Evolutionary conservation across 306 rosid genomes (phyloP).

Genomic region (Cucumis melo): DNA sequence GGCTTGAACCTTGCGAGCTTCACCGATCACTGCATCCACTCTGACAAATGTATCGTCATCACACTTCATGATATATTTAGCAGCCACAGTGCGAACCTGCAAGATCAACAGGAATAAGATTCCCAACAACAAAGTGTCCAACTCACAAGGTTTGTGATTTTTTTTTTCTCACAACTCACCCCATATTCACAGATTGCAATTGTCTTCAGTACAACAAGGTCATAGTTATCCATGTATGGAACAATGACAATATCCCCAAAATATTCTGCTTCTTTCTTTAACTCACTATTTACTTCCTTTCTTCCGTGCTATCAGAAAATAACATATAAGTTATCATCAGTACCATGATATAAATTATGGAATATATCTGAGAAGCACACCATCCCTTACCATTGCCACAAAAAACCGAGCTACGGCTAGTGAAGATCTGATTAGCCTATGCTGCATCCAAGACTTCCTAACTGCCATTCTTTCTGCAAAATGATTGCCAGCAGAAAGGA

Average conservation of each 20-base stretch:
- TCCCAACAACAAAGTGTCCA: conserved; percentile 3
- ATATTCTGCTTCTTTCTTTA: conserved; percentile 77
- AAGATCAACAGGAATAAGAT: conserved; percentile 5
- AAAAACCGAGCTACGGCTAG: conserved; percentile 70
- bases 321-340: conserved; percentile 14
- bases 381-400: conserved; percentile 66
- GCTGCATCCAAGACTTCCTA: conserved; percentile 98
- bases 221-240: conserved; percentile 93
- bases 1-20: conserved; percentile 30
- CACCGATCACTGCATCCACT: conserved; percentile 60
- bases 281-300: conserved; percentile 68
- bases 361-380: neutral
- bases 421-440: conserved; percentile 59
- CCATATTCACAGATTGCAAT: conserved; percentile 90
- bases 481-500: conserved; percentile 94
- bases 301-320: conserved; percentile 58
- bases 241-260: conserved; percentile 85
- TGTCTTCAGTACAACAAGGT: conserved; percentile 92
- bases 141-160: conserved; percentile 5
- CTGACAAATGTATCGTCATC: conserved; percentile 95
- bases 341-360: conserved; percentile 8
- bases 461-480: conserved; percentile 95
- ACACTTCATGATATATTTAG: conserved; percentile 82
- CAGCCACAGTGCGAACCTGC: conserved; percentile 52
- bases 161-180: conserved; percentile 35